Evolutionary conservation across 345 rosid genomes (phyloP), one percentile per base, ranked within the genome.

Genomic region (Rhodamnia argentea): DNA sequence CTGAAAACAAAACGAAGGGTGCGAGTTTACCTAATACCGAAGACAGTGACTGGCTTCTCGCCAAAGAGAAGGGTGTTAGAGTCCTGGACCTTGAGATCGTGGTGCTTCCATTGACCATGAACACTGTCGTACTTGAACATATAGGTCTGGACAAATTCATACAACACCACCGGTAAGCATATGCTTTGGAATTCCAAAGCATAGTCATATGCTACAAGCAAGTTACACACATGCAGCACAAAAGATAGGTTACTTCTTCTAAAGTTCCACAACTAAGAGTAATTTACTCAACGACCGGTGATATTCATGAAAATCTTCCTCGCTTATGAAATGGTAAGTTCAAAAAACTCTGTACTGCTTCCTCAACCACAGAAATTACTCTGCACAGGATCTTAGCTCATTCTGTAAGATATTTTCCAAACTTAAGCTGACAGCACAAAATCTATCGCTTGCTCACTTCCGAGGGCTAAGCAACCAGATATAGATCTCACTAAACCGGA

Each of bases 101-200:
- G 87, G 87, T 92, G 92, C 90, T 94, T 94, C 96, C 96, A 94
- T 44, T 89, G 91, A 29, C 96, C 96, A 50, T 92, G 96, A 53
- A 94, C 96, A 83, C 90, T 92, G 86, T 94, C 96, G 85, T 92
- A 94, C 90, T 94, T 93, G 86, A 94, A 94, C 95, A 94, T 91
- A 86, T 93, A 92, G 8, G 90, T 90, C 94, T 92, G 85, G 26
- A 26, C 53, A 52, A 51, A 52, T 16, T 82, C 53, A 15, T 22
- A 81, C 20, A 59, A 53, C 75, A 37, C 42, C 50, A 81, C 20
- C 42, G 23, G 50, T 60, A 82, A 56, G 37, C 13, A 60, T n/a
- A 78, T 32, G 59, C 50, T 55, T 37, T 37, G 40, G 18, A 27
- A 3, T 52, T 47, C 26, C 52, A 10, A 13, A 40, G 74, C 29